phyloP scores from a whole-genome alignment of 2,329 filamentous ascomycete species.

The Penicillium sp. region DNA sequence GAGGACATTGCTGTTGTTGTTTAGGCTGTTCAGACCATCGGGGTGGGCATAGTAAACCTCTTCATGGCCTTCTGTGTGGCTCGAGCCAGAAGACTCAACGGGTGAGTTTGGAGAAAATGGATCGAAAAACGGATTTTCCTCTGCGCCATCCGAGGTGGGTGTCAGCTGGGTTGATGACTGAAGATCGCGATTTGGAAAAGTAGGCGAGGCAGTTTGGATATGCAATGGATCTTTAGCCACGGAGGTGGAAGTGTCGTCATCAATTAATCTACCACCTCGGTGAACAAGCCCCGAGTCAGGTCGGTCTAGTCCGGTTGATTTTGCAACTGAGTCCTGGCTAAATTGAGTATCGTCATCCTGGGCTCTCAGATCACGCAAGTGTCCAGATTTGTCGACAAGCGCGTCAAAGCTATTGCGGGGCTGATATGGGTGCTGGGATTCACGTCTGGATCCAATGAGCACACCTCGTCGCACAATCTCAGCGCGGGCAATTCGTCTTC shows the following conservation, averaged over 20 bases:
- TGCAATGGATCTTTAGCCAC: conserved; percentile 25
- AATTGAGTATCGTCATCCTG: conserved; percentile 11
- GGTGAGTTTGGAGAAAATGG: conserved; percentile 22
- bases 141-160: conserved; percentile 47
- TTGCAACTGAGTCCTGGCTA: conserved; percentile 24
- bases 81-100: conserved; percentile 26
- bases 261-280: conserved; percentile 23
- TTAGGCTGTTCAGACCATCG: conserved; percentile 20
- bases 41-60: conserved; percentile 39
- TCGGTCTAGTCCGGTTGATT: conserved; percentile 42
- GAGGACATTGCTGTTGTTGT: conserved; percentile 18
- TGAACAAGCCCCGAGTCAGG: conserved; percentile 27
- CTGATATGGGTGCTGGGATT: conserved; percentile 19
- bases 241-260: conserved; percentile 6
- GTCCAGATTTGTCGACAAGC: conserved; percentile 48
- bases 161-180: conserved; percentile 48
- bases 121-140: conserved; percentile 25
- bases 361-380: conserved; percentile 24
- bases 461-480: conserved; percentile 48
- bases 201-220: conserved; percentile 33
- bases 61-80: conserved; percentile 36
- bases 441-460: conserved; percentile 42
- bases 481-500: conserved; percentile 46
- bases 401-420: conserved; percentile 44
- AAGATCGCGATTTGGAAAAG: conserved; percentile 42